Evolutionary conservation across 306 rosid genomes (phyloP).

Genomic region (Hippophae rhamnoides): DNA sequence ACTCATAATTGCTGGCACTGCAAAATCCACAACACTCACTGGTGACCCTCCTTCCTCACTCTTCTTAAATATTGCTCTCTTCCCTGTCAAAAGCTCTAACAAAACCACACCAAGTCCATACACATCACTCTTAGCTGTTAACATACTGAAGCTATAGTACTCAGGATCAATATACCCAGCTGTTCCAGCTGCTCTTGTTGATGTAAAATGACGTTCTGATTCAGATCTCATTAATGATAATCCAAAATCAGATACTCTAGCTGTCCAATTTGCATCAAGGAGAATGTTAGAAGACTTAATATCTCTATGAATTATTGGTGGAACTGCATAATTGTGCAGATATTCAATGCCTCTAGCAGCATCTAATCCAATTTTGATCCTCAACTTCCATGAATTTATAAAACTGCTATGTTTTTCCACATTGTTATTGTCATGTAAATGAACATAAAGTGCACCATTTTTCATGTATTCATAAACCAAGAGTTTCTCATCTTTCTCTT

Average conservation of each 20-base stretch:
- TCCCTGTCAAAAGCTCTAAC: constrained; percentile 84
- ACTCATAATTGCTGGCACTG: constrained; percentile 64
- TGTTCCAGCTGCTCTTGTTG: constrained; percentile 69
- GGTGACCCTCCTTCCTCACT: constrained; percentile 51
- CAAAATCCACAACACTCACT: constrained; percentile 54
- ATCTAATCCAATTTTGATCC: constrained; percentile 80
- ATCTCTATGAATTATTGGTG: constrained; percentile 80
- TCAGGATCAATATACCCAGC: constrained; percentile 95
- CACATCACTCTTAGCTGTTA: constrained; percentile 88
- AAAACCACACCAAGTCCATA: constrained; percentile 84
- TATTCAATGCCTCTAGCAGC: constrained; percentile 90
- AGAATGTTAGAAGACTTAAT: constrained; percentile 85
- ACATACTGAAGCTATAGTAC: constrained; percentile 73
- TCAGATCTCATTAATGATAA: constrained; percentile 73
- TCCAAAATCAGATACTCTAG: constrained; percentile 87
- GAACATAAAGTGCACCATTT: constrained; percentile 75
- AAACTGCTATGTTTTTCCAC: constrained; percentile 41
- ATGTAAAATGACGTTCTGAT: constrained; percentile 29
- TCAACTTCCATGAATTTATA: constrained; percentile 66
- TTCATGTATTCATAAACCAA: constrained; percentile 88
- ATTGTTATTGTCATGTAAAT: constrained; percentile 64
- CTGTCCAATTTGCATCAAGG: constrained; percentile 60
- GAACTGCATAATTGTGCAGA: constrained; percentile 92
- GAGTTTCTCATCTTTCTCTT: constrained; percentile 72
- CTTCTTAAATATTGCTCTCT: constrained; percentile 66